Conservation (phyloP, 2,329 filamentous ascomycete genomes). For the Dichotomopilus funicola region DNA sequence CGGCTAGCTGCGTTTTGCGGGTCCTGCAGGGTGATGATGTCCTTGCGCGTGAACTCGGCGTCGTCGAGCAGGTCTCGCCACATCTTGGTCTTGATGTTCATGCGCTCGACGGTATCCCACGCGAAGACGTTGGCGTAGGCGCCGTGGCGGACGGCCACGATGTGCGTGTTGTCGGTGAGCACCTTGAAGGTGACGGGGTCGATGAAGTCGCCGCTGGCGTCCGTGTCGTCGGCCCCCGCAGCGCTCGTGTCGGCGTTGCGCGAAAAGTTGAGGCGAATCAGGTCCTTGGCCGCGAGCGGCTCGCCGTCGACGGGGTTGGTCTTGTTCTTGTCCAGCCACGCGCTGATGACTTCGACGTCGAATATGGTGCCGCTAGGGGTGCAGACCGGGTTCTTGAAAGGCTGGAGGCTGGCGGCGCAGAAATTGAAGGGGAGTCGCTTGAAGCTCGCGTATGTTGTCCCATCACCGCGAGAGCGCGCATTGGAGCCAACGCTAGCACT, state of each 20-base stretch:
- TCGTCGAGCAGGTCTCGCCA: slow-evolving; percentile 90
- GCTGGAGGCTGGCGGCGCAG: slow-evolving; percentile 91
- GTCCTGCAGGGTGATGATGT: slow-evolving; percentile 95
- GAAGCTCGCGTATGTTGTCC: slow-evolving; percentile 54
- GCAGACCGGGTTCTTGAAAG: slow-evolving; percentile 91
- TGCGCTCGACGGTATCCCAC: slow-evolving; percentile 87
- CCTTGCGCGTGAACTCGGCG: slow-evolving; percentile 75
- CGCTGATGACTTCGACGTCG: slow-evolving; percentile 86
- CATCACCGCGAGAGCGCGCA: slow-evolving; percentile 45
- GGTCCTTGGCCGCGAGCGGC: slow-evolving; percentile 69
- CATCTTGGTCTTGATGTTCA: slow-evolving; percentile 96
- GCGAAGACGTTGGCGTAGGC: slow-evolving; percentile 92
- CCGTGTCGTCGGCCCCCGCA: slow-evolving; percentile 40
- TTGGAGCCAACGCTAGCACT: slow-evolving; percentile 70
- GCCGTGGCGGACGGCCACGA: slow-evolving; percentile 75
- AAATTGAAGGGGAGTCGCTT: slow-evolving; percentile 95
- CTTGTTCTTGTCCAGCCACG: slow-evolving; percentile 89
- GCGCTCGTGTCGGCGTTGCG: slow-evolving; percentile 71
- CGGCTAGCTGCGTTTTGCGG: slow-evolving; percentile 80
- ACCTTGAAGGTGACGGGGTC: slow-evolving; percentile 97
- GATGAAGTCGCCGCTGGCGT: slow-evolving; percentile 70
- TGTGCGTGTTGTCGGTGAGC: slow-evolving; percentile 95
- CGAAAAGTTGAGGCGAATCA: slow-evolving; percentile 85
- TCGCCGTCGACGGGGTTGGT: slow-evolving; percentile 86
- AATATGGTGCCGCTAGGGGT: slow-evolving; percentile 83